phyloP scores from a whole-genome alignment of 495 filamentous ascomycete species.

The Podospora australis region DNA sequence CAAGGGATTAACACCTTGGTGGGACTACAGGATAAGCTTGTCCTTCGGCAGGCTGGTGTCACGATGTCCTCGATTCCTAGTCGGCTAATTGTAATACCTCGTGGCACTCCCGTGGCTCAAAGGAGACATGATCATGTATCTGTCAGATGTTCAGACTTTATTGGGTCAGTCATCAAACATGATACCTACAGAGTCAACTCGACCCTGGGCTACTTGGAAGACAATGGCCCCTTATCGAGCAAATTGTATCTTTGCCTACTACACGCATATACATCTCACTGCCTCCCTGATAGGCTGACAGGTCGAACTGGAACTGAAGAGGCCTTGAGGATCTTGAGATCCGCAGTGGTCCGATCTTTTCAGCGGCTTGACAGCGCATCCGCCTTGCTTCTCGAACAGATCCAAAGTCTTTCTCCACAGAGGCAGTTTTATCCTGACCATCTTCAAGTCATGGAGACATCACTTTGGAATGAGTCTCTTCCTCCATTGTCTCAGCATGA shows the following conservation, averaged over 20 bases:
- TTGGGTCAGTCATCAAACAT: constrained; percentile 25
- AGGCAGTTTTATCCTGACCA: constrained; percentile 28
- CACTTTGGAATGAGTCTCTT: constrained; percentile 25
- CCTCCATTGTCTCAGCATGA: constrained; percentile 46
- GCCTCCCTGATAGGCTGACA: constrained; percentile 52
- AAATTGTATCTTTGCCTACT: constrained; percentile 50
- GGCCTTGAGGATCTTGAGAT: constrained; percentile 43
- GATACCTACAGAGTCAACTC: constrained; percentile 41
- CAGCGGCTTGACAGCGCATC: constrained; percentile 34
- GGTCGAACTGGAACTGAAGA: constrained; percentile 57
- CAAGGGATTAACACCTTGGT: constrained; percentile 47
- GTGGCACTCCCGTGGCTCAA: constrained; percentile 30
- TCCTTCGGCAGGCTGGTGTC: constrained; percentile 41
- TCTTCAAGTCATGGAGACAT: constrained; percentile 22
- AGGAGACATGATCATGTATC: constrained; percentile 31
- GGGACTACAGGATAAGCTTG: constrained; percentile 49
- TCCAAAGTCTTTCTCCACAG: constrained; percentile 49
- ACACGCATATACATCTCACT: constrained; percentile 55
- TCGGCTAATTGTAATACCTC: constrained; percentile 47
- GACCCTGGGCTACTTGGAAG: constrained; percentile 41
- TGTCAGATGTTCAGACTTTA: no score
- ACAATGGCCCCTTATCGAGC: constrained; percentile 48
- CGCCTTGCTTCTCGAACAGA: constrained; percentile 30
- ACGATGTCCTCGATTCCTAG: neutral
- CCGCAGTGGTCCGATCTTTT: constrained; percentile 48